A percentile compares a stretch with the other conserved stretches of the same genome.
Conservation (phyloP, 1,284 basidiomycete genomes). For the Ustanciosporium gigantosporum region DNA sequence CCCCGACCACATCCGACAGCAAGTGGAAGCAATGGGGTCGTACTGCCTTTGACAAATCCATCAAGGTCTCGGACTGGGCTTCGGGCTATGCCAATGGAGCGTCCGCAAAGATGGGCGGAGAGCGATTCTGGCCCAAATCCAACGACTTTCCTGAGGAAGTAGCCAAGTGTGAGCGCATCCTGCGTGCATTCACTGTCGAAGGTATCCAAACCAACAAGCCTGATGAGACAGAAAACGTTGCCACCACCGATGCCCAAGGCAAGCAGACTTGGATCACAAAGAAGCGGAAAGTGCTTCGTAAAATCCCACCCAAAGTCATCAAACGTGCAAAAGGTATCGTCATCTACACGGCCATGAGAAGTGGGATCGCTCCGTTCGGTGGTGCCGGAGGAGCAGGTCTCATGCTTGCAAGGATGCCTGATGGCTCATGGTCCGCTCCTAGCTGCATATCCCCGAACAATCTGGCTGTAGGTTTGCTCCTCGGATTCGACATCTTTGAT, state of each 20-base stretch:
- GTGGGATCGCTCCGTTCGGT: slow-evolving; percentile 65
- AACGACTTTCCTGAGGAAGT: slow-evolving; percentile 65
- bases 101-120: slow-evolving; percentile 62
- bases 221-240: slow-evolving; percentile 3
- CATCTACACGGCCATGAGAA: slow-evolving; percentile 65
- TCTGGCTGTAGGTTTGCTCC: slow-evolving; percentile 58
- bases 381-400: slow-evolving; percentile 65
- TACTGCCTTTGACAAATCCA: slow-evolving; percentile 45
- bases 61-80: slow-evolving; percentile 54
- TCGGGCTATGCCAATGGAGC: slow-evolving; percentile 54
- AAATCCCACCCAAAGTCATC: slow-evolving; percentile 66
- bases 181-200: slow-evolving; percentile 57
- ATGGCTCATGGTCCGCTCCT: slow-evolving; percentile 65
- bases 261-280: slow-evolving; percentile 57
- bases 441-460: slow-evolving; percentile 65
- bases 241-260: slow-evolving; percentile 50
- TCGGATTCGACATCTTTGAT: slow-evolving; percentile 57
- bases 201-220: slow-evolving; percentile 45
- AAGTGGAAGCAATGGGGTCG: slow-evolving; percentile 41
- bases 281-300: slow-evolving; percentile 63
- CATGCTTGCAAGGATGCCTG: slow-evolving; percentile 49
- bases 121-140: slow-evolving; percentile 66
- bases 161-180: slow-evolving; percentile 65
- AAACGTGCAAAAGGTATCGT: slow-evolving; percentile 62
- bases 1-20: no score